Evolutionary conservation across 176 grass and related monocot genomes (phyloP).

Genomic region (Puccinellia tenuiflora): DNA sequence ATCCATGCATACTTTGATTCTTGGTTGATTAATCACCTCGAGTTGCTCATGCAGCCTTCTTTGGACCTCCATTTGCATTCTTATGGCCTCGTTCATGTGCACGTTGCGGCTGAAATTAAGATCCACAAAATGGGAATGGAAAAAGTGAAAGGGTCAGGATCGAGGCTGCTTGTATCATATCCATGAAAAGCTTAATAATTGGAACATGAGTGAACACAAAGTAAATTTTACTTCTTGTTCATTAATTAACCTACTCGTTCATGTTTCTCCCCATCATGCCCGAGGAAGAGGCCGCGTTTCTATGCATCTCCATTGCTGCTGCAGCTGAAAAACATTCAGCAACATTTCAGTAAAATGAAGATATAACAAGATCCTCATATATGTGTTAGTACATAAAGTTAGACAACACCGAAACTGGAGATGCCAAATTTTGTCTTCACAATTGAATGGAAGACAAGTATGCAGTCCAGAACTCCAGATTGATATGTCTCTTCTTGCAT

Average conservation of each 20-base stretch:
- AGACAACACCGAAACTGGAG: background rate
- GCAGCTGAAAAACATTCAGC: slow-evolving; percentile 23
- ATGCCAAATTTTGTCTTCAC: background rate
- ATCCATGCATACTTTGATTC: slow-evolving; percentile 1
- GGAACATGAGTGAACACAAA: slow-evolving; percentile 2
- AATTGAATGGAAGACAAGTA: background rate
- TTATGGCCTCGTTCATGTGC: slow-evolving; percentile 71
- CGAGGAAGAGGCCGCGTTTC: slow-evolving; percentile 72
- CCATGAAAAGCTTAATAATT: slow-evolving; percentile 7
- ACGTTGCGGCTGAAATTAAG: slow-evolving; percentile 59
- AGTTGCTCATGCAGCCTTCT: slow-evolving; percentile 92
- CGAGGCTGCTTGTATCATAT: background rate
- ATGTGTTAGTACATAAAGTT: background rate
- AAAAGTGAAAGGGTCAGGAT: background rate
- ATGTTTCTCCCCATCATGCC: slow-evolving; percentile 78
- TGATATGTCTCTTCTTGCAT: background rate
- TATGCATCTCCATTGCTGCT: slow-evolving; percentile 59
- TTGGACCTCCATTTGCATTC: slow-evolving; percentile 96
- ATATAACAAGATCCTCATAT: background rate
- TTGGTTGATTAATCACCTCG: slow-evolving; percentile 46
- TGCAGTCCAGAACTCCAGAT: background rate
- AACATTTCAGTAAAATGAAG: background rate
- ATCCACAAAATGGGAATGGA: background rate
- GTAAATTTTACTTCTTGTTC: background rate
- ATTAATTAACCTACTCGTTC: slow-evolving; percentile 71